Evolutionary conservation across 2,329 filamentous ascomycete genomes (phyloP).

Genomic region (Coniochaeta hoffmannii): DNA sequence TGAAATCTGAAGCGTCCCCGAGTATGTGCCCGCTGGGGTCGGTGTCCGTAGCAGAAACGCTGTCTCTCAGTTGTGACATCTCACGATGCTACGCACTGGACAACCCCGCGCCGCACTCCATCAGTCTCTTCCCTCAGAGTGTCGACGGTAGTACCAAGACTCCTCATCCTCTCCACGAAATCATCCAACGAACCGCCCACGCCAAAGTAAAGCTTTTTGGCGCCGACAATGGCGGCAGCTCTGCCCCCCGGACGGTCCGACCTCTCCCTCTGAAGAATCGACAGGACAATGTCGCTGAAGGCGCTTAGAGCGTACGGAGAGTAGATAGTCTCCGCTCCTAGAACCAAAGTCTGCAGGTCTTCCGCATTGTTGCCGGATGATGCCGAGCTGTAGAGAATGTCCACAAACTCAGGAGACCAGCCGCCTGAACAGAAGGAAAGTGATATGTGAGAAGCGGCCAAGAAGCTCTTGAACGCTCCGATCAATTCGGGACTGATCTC

Average conservation of each 20-base stretch:
- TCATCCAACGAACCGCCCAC: conserved; percentile 77
- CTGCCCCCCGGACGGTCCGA: conserved; percentile 27
- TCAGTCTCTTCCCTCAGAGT: conserved; percentile 51
- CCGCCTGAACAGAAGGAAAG: conserved; percentile 67
- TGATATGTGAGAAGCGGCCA: conserved; percentile 42
- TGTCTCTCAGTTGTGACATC: neutral
- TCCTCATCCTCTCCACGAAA: conserved; percentile 49
- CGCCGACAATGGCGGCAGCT: conserved; percentile 60
- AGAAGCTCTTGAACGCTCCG: conserved; percentile 46
- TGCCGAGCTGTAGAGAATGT: conserved; percentile 39
- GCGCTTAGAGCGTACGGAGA: conserved; percentile 62
- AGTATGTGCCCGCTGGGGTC: too few species aligned
- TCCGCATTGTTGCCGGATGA: conserved; percentile 7
- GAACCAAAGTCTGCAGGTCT: conserved; percentile 40
- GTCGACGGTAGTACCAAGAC: conserved; percentile 39
- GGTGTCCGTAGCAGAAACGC: neutral
- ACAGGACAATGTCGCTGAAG: conserved; percentile 61
- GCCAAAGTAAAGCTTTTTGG: conserved; percentile 78
- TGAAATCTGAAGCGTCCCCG: neutral
- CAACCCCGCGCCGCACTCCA: conserved; percentile 54
- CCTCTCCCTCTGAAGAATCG: conserved; percentile 43
- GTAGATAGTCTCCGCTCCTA: conserved; percentile 80
- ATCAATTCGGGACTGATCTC: conserved; percentile 54
- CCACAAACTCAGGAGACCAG: conserved; percentile 61
- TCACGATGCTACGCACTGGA: conserved; percentile 35